These are phyloP conservation scores for Coniella lustricola DNA, from an alignment of 2,329 filamentous ascomycete species.

Conservation along the genomic window DNA sequence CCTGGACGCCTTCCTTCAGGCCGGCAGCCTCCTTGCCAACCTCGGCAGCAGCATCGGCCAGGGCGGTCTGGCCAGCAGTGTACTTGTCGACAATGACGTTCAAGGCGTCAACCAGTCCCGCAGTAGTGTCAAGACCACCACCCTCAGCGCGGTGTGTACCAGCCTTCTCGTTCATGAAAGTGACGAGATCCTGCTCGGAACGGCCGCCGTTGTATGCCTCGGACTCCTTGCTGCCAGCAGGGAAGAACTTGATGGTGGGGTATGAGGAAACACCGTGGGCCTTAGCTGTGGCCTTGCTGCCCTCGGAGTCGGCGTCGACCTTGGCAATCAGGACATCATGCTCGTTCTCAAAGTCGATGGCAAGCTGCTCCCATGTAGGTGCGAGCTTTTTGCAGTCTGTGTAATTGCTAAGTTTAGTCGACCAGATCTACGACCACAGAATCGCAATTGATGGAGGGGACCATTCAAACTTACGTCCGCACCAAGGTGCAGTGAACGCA, in stretches of 20 bases:
- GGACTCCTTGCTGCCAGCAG: slow-evolving; percentile 68
- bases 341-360: slow-evolving; percentile 73
- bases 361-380: slow-evolving; percentile 82
- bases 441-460: not conserved
- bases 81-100: slow-evolving; percentile 72
- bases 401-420: slow-evolving; percentile 5
- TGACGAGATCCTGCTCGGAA: slow-evolving; percentile 65
- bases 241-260: slow-evolving; percentile 98
- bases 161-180: slow-evolving; percentile 81
- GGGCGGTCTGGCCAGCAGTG: slow-evolving; percentile 47
- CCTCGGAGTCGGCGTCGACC: slow-evolving; percentile 85
- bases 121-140: slow-evolving; percentile 68
- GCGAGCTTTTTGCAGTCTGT: slow-evolving; percentile 95
- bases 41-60: slow-evolving; percentile 61
- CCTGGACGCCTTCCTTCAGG: slow-evolving; percentile 53
- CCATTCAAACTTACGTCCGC: slow-evolving; percentile 68
- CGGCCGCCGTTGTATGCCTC: slow-evolving; percentile 70
- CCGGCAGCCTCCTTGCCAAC: slow-evolving; percentile 62
- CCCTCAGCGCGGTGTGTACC: slow-evolving; percentile 79
- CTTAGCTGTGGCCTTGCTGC: slow-evolving; percentile 70
- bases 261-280: slow-evolving; percentile 77
- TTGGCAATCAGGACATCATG: slow-evolving; percentile 80
- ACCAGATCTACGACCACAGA: not conserved
- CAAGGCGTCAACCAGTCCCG: slow-evolving; percentile 75
- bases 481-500: slow-evolving; percentile 97